These are phyloP conservation scores for Ammopiptanthus mongolicus DNA, from an alignment of 306 rosid genomes.

Conservation along the genomic window DNA sequence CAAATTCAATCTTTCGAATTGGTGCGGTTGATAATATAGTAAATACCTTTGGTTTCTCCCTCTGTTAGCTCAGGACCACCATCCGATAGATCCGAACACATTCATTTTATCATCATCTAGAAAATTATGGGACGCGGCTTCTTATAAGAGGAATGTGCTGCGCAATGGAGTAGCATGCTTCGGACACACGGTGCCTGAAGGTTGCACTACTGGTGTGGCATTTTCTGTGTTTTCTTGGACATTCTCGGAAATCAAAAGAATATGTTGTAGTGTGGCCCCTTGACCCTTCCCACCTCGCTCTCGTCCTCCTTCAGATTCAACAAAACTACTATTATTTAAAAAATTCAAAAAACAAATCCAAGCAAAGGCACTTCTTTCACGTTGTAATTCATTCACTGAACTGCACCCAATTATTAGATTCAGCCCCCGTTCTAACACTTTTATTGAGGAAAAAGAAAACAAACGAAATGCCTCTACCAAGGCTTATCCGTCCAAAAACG, in stretches of 20 bases:
- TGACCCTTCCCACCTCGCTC: neutral
- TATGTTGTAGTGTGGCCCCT: neutral
- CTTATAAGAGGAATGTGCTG: conserved; percentile 45
- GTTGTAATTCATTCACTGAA: neutral
- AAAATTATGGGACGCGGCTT: conserved; percentile 31
- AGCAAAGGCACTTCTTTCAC: neutral
- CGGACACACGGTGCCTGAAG: conserved; percentile 22
- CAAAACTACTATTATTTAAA: neutral
- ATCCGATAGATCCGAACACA: conserved; percentile 33
- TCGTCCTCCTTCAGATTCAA: neutral
- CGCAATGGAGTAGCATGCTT: neutral
- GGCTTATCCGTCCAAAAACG: neutral
- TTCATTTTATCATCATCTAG: neutral
- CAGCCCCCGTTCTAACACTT: neutral
- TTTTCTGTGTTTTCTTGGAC: conserved; percentile 19
- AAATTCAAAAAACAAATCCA: neutral
- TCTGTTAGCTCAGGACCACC: neutral
- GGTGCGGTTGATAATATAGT: too few species aligned
- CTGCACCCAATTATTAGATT: neutral
- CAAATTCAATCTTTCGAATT: too few species aligned
- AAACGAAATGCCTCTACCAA: neutral
- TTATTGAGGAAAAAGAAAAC: neutral
- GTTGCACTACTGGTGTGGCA: neutral
- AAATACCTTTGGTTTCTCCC: neutral
- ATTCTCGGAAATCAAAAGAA: neutral